Percentiles rank a stretch among this genome's conserved stretches.
phyloP scores from a whole-genome alignment of 805 yeast species.

The Isabelozyma heimii region DNA sequence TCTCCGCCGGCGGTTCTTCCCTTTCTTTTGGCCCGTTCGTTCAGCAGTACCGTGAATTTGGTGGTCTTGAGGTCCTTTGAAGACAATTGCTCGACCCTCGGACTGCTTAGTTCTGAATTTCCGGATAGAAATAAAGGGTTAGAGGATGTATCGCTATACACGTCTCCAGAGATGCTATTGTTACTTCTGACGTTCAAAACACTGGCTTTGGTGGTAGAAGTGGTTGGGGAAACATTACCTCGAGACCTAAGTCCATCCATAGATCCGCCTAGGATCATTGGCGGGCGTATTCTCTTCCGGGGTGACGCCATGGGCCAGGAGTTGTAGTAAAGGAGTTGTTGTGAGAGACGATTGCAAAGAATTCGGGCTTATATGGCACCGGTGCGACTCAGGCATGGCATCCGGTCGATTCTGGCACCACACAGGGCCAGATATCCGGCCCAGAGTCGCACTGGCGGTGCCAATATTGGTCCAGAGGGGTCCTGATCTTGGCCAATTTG shows the following conservation, averaged over 20 bases:
- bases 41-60: conserved; percentile 1
- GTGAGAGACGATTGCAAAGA: no score
- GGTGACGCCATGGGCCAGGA: not conserved
- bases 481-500: no score
- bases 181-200: not conserved
- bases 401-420: no score
- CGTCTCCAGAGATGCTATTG: not conserved
- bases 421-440: no score
- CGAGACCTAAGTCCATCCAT: not conserved
- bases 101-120: not conserved
- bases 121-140: not conserved
- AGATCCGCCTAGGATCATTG: not conserved
- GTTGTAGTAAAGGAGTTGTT: no score
- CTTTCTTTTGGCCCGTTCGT: not conserved
- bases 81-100: not conserved
- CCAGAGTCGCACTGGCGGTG: no score
- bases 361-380: no score
- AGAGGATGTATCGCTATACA: not conserved
- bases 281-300: not conserved
- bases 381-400: no score
- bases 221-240: not conserved
- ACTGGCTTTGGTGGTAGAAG: not conserved
- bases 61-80: not conserved
- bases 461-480: no score
- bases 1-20: not conserved